Base-by-base conservation (phyloP, 73 alveolate species). In the Paramecium caudatum region DNA sequence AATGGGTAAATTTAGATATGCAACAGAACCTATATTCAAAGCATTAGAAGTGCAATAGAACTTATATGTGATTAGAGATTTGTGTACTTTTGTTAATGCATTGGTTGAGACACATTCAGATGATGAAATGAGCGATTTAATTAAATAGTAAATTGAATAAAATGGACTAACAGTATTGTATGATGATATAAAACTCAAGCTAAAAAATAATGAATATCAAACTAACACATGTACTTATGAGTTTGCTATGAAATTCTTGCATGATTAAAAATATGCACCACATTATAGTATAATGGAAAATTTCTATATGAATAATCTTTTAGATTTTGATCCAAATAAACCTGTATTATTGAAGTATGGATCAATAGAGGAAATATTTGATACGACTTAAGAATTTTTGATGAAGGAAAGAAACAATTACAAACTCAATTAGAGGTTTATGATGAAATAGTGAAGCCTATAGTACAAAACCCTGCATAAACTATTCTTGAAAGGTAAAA, bases 21-120 rank as follows among this genome's bases (percentile, higher is more conserved):
- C 23, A 0, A 45, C 47, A 0, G 62, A 74, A 45, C 88, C 88
- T 27, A 27, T 74, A 23, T 74, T 74, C 19, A 74, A 74, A 74
- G 32, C 43, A 8, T 15, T 74, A 30, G 88, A 74, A 74, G 88
- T 74, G 16, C 19, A 74, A 74, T 21, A 36, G 43, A 74, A 74
- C 19, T 2, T 74, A 0, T 41, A 74, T 41, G 68, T 74, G 36
- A 21, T 74, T 34, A 8, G 39, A 8, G 43, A 41, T 27, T 16
- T 45, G 17, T 74, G 62, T 9, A 45, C 62, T 5, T 74, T 74
- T 43, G 21, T 74, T 3, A 74, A 74, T 45, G 39, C 62, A 16
- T 45, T 74, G 4, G 62, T 47, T 19, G 88, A 74, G 3, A 37
- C 88, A 13, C 69, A 37, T 74, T 19, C 62, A 37, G 88, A 74